Conservation (phyloP, 1,284 basidiomycete genomes). For the Moesziomyces sp. region DNA sequence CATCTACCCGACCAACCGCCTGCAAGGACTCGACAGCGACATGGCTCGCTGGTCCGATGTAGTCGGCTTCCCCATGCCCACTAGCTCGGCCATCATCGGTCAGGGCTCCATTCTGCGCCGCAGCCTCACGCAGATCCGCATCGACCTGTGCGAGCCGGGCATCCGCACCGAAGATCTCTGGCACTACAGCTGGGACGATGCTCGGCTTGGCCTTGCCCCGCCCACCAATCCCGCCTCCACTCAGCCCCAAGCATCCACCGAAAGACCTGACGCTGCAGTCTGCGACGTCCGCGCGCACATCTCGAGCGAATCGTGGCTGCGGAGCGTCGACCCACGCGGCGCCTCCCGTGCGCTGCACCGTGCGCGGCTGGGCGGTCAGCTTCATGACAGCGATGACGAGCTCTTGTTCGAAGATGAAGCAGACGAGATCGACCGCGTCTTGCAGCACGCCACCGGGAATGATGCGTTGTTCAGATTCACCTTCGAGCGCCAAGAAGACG, state of each 20-base stretch:
- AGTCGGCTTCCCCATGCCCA: constrained; percentile 43
- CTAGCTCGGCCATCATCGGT: constrained; percentile 29
- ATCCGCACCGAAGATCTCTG: constrained; percentile 41
- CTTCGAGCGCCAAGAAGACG: constrained; percentile 28
- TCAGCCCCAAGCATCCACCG: background rate
- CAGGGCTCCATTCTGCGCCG: constrained; percentile 40
- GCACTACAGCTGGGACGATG: constrained; percentile 41
- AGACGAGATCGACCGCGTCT: constrained; percentile 20
- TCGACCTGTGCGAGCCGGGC: constrained; percentile 44
- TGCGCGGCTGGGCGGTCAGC: background rate
- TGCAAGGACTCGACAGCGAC: constrained; percentile 40
- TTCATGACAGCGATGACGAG: constrained; percentile 3
- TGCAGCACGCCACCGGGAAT: constrained; percentile 14
- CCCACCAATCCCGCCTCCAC: background rate
- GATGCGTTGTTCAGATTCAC: constrained; percentile 33
- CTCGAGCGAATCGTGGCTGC: constrained; percentile 32
- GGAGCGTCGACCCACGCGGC: constrained; percentile 20
- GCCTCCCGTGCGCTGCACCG: background rate
- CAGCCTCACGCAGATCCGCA: constrained; percentile 28
- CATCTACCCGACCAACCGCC: constrained; percentile 39
- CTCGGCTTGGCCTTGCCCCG: background rate
- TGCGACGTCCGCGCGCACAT: constrained; percentile 17
- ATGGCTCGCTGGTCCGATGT: constrained; percentile 35
- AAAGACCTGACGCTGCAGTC: background rate
- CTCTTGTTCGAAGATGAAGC: constrained; percentile 17